Base-by-base conservation (phyloP, 768 basidiomycete species). In the Podaxis rugospora region DNA sequence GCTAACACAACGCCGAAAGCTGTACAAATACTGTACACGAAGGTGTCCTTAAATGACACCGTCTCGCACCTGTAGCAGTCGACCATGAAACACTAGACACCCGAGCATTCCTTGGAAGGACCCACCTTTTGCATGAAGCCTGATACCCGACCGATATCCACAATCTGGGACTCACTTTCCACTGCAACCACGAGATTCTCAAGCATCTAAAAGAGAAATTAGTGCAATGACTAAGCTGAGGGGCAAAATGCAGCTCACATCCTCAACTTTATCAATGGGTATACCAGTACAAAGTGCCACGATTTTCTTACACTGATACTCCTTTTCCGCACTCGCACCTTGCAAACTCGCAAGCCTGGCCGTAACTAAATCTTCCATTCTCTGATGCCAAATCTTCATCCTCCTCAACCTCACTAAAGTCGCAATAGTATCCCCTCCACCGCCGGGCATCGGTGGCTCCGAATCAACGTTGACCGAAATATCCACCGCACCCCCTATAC, bases 241-340 rank as follows among this genome's bases (percentile, higher is more conserved):
- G 25, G 3, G 39, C 59, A 49, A 59, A 42, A 16, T 28, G 58
- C 21, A 3, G 82, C 89, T 80, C 71, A 95, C 95, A 69, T 87
- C 87, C 71, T 97, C 96, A 55, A 98, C 90, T 72, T 89, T 87
- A 67, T 96, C 93, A 49, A 91, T 80, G 1, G 90, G 85, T 51
- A 95, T 87, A 21, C 91, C 90, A 3, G 93, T 91, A 71, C 93
- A 95, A 44, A 95, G 76, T 13, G 93, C 87, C 25, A 99, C 88
- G 62, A 98, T 88, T 75, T 87, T 95, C 75, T 91, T 89, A 76
- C 92, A 96, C 72, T 94, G 89, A 67, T 90, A 88, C 70, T 95
- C 92, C 74, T 90, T 93, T 75, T 94, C 93, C 16, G 89, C 89
- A 66, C 88, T 89, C 32, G 88, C 87, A 49, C 89, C 92, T 66